A percentile compares a stretch with the other conserved stretches of the same genome.
phyloP scores from a whole-genome alignment of 306 rosid genomes.

The Prunus padus region DNA sequence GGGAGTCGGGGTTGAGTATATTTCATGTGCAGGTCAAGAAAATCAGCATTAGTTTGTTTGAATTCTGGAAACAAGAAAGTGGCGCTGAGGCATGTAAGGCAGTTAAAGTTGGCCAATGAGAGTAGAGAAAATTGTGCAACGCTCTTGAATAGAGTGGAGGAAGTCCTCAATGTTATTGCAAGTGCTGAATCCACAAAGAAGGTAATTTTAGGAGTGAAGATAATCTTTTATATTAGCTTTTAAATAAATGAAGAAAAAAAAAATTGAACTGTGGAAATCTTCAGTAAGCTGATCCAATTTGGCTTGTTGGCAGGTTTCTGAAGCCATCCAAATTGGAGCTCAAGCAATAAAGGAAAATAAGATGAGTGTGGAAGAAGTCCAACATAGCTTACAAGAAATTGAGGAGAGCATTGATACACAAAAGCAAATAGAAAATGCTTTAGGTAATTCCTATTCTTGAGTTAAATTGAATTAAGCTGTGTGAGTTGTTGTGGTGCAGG shows the following conservation, averaged over 20 bases:
- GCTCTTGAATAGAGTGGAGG: slow-evolving; percentile 83
- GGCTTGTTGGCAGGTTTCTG: slow-evolving; percentile 63
- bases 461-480: slow-evolving; percentile 15
- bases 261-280: slow-evolving; percentile 11
- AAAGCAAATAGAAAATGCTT: slow-evolving; percentile 65
- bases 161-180: slow-evolving; percentile 58
- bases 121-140: slow-evolving; percentile 73
- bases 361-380: slow-evolving; percentile 67
- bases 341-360: slow-evolving; percentile 69
- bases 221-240: not conserved
- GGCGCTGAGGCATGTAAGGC: slow-evolving; percentile 81
- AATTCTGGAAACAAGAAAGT: slow-evolving; percentile 69
- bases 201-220: slow-evolving; percentile 36
- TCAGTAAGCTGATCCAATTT: slow-evolving; percentile 11
- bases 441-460: slow-evolving; percentile 49
- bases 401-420: slow-evolving; percentile 76
- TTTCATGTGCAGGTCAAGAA: slow-evolving; percentile 53
- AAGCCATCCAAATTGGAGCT: slow-evolving; percentile 87
- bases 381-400: slow-evolving; percentile 66
- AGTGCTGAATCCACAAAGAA: slow-evolving; percentile 81
- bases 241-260: slow-evolving; percentile 9
- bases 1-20: slow-evolving; percentile 2
- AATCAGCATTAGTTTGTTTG: slow-evolving; percentile 68
- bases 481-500: slow-evolving; percentile 15
- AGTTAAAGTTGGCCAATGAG: slow-evolving; percentile 55